Conservation (phyloP, 1,284 basidiomycete genomes). For the Vanrija sp. region DNA sequence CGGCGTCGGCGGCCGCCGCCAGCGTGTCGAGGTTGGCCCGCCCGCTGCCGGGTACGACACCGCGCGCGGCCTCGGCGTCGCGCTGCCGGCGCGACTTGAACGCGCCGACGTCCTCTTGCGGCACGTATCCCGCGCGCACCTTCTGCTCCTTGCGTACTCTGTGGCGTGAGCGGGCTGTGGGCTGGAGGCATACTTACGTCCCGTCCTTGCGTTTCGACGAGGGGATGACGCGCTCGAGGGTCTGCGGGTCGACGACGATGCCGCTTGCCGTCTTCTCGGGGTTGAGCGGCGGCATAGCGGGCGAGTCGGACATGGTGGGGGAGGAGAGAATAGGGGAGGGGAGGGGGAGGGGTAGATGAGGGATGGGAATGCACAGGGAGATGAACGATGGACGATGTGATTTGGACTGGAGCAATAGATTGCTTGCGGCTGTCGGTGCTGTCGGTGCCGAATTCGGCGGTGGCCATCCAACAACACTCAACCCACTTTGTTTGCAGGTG, state of each 20-base stretch:
- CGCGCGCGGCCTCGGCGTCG: slow-evolving; percentile 57
- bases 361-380: too few species aligned
- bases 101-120: slow-evolving; percentile 82
- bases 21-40: neutral
- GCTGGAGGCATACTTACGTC: slow-evolving; percentile 61
- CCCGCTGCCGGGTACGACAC: slow-evolving; percentile 34
- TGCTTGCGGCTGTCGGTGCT: too few species aligned
- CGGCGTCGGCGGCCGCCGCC: neutral
- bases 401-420: too few species aligned
- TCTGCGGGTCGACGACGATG: slow-evolving; percentile 75
- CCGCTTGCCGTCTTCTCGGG: slow-evolving; percentile 68
- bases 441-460: too few species aligned
- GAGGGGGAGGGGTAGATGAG: too few species aligned
- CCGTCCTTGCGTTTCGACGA: slow-evolving; percentile 78
- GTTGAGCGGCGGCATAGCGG: slow-evolving; percentile 58
- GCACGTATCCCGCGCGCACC: slow-evolving; percentile 88
- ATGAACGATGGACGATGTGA: too few species aligned
- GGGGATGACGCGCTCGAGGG: slow-evolving; percentile 81
- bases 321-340: too few species aligned
- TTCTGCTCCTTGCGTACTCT: slow-evolving; percentile 85
- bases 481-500: too few species aligned
- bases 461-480: too few species aligned
- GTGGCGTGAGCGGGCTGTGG: neutral
- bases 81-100: slow-evolving; percentile 74
- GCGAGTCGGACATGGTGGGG: too few species aligned